Conservation (phyloP, 352 stramenopile genomes). For the Thalassiosira mediterranea region DNA sequence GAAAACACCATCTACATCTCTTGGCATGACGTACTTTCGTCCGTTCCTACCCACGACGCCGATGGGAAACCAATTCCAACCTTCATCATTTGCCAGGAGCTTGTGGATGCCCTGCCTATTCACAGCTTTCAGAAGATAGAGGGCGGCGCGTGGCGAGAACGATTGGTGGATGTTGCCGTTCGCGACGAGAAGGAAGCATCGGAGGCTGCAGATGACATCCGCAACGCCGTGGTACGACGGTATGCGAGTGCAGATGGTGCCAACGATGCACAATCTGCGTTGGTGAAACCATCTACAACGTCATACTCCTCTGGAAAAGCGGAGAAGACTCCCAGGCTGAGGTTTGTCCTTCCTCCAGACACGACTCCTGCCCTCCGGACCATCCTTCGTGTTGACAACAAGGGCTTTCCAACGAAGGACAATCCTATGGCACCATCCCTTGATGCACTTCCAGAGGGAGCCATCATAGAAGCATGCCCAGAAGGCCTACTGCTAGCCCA, state of each 20-base stretch:
- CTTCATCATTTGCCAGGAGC: conserved; percentile 92
- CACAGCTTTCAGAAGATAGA: conserved; percentile 95
- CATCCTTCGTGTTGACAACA: conserved; percentile 63
- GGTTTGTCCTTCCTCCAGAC: conserved; percentile 92
- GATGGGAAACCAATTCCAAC: conserved; percentile 85
- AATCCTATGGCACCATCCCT: conserved; percentile 37
- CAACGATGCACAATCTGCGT: background rate
- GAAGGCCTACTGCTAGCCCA: conserved; percentile 90
- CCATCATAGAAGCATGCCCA: conserved; percentile 93
- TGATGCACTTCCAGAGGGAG: conserved; percentile 76
- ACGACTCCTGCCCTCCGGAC: conserved; percentile 90
- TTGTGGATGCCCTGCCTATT: conserved; percentile 93
- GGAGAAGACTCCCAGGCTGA: conserved; percentile 86
- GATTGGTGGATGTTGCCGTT: conserved; percentile 90
- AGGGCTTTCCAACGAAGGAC: conserved; percentile 34
- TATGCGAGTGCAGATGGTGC: conserved; percentile 34
- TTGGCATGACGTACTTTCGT: conserved; percentile 86
- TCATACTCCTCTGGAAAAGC: conserved; percentile 5
- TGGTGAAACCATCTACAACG: background rate
- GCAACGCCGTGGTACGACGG: conserved; percentile 19
- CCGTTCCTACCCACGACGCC: conserved; percentile 77
- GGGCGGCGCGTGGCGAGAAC: conserved; percentile 91
- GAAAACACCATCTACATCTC: conserved; percentile 19
- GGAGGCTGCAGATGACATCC: conserved; percentile 32
- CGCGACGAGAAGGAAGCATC: conserved; percentile 75